phyloP scores from a whole-genome alignment of 1,139 yeast species.

The Kurtzmaniella quercitrusa region DNA sequence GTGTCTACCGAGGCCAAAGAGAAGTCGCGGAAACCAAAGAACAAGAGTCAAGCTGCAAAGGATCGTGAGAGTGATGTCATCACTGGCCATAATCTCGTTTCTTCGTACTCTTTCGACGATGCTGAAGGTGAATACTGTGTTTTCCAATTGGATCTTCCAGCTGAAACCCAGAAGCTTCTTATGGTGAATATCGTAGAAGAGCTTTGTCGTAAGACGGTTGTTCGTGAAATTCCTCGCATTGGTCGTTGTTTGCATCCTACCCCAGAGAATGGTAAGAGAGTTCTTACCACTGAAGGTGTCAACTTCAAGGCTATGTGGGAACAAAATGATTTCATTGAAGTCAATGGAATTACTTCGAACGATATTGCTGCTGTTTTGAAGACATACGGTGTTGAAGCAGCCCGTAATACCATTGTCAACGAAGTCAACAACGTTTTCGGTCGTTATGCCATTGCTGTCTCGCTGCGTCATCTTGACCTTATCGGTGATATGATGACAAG shows the following conservation, averaged over 20 bases:
- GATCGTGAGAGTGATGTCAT: conserved; percentile 84
- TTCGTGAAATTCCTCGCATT: conserved; percentile 85
- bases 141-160: conserved; percentile 78
- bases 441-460: conserved; percentile 92
- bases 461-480: conserved; percentile 90
- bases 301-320: conserved; percentile 98
- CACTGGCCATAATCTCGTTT: conserved; percentile 65
- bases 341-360: conserved; percentile 83
- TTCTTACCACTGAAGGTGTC: conserved; percentile 94
- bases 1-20: conserved; percentile 9
- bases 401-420: conserved; percentile 93
- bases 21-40: conserved; percentile 11
- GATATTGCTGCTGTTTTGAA: conserved; percentile 87
- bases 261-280: conserved; percentile 60
- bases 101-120: conserved; percentile 88
- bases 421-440: conserved; percentile 96
- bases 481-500: conserved; percentile 99
- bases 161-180: conserved; percentile 85
- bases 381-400: conserved; percentile 98
- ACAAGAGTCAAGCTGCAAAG: conserved; percentile 58
- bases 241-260: conserved; percentile 92
- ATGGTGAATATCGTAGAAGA: conserved; percentile 97
- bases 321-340: conserved; percentile 86
- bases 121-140: conserved; percentile 88
- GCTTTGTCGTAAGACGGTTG: conserved; percentile 84